These are phyloP conservation scores for Lojkania enalia DNA, from an alignment of 2,329 filamentous ascomycete genomes.

Conservation along the genomic window DNA sequence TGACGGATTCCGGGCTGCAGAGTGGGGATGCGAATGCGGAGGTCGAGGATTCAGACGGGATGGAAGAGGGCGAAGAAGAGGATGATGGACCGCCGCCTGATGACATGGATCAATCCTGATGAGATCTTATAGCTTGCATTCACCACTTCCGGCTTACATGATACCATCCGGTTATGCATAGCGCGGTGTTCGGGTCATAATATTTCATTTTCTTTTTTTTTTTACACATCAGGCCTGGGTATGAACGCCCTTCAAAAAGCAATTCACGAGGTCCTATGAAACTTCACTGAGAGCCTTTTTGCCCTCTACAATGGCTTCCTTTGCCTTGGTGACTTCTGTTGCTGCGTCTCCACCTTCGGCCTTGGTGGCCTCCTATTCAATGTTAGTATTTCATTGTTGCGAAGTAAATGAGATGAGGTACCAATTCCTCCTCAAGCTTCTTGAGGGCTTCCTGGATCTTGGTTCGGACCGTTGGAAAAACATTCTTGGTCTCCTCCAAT, in stretches of 20 bases:
- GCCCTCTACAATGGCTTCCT: conserved; percentile 47
- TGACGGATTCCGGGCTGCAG: conserved; percentile 31
- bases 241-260: too few relatives aligned
- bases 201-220: too few relatives aligned
- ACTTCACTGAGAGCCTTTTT: conserved; percentile 44
- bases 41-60: conserved; percentile 32
- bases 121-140: too few relatives aligned
- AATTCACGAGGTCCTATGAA: background rate
- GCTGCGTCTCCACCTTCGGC: conserved; percentile 43
- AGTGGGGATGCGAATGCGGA: conserved; percentile 29
- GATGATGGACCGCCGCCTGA: conserved; percentile 18
- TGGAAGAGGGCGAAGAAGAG: conserved; percentile 25
- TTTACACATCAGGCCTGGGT: too few relatives aligned
- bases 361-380: conserved; percentile 46
- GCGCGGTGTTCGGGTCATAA: background rate
- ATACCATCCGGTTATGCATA: background rate
- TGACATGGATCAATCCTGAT: conserved; percentile 39
- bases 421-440: conserved; percentile 76
- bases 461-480: conserved; percentile 72
- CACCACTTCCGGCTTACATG: too few relatives aligned
- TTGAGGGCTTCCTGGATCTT: conserved; percentile 73
- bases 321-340: conserved; percentile 51
- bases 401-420: conserved; percentile 44
- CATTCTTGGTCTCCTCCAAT: conserved; percentile 82
- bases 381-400: conserved; percentile 8